Evolutionary conservation across 2,329 filamentous ascomycete genomes (phyloP).

Genomic region (Ramichloridium luteum): DNA sequence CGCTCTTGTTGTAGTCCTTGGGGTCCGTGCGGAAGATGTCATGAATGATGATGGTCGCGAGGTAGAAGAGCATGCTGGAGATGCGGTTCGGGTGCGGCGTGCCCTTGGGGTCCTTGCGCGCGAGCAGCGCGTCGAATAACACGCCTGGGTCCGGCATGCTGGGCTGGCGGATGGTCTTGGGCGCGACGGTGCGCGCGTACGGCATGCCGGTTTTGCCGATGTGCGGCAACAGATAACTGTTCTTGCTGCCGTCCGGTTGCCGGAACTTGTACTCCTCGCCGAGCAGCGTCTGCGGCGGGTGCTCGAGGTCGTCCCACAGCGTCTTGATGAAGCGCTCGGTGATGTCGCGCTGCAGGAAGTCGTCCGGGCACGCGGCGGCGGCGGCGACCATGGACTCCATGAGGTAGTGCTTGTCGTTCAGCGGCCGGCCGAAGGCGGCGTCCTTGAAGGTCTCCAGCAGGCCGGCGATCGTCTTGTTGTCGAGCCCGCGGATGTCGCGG

Average conservation of each 20-base stretch:
- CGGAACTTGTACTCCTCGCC: constrained; percentile 35
- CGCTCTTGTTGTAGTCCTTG: constrained; percentile 48
- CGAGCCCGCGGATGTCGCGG: constrained; percentile 15
- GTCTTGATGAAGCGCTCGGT: constrained; percentile 34
- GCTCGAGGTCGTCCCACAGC: constrained; percentile 37
- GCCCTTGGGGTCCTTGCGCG: constrained; percentile 45
- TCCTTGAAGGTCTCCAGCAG: constrained; percentile 29
- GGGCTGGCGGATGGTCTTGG: constrained; percentile 43
- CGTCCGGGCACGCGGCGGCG: constrained; percentile 32
- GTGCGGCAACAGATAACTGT: constrained; percentile 50
- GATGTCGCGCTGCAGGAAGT: constrained; percentile 28
- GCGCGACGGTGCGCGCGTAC: constrained; percentile 56
- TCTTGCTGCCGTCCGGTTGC: constrained; percentile 38
- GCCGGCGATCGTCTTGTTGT: constrained; percentile 21
- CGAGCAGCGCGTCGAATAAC: constrained; percentile 57
- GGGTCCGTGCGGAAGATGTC: constrained; percentile 56
- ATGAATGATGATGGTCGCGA: constrained; percentile 53
- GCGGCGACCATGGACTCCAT: constrained; percentile 46
- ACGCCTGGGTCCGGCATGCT: constrained; percentile 52
- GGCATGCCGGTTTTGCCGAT: constrained; percentile 54
- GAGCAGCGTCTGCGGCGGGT: constrained; percentile 35
- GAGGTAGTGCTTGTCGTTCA: constrained; percentile 50
- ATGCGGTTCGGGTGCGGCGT: constrained; percentile 56
- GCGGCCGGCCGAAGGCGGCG: constrained; percentile 34
- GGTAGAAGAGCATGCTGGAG: constrained; percentile 62